Conservation (phyloP, 345 rosid species). For the Citrus sinensis region DVS_A1.0 CM039165.1:29600501-29601000, state of each 20-base stretch:
- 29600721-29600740: slow-evolving; percentile 71
- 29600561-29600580: slow-evolving; percentile 75
- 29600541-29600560: slow-evolving; percentile 68
- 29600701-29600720: slow-evolving; percentile 65
- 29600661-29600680: slow-evolving; percentile 53
- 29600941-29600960: slow-evolving; percentile 69
- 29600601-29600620: slow-evolving; percentile 70
- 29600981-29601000: background rate
- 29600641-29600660: slow-evolving; percentile 66
- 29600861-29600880: slow-evolving; percentile 56
- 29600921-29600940: slow-evolving; percentile 64
- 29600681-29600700: slow-evolving; percentile 69
- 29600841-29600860: background rate
- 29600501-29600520: slow-evolving; percentile 60
- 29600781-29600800: slow-evolving; percentile 3
- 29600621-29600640: slow-evolving; percentile 77
- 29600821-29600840: background rate
- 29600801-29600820: background rate
- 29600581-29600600: slow-evolving; percentile 62
- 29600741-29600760: slow-evolving; percentile 67
- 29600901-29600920: slow-evolving; percentile 63
- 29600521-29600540: slow-evolving; percentile 68
- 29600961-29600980: slow-evolving; percentile 4
- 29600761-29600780: slow-evolving; percentile 73
- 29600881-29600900: slow-evolving; percentile 63